Base-by-base conservation (phyloP, 2,329 filamentous ascomycete genomes). In the Ophiocordyceps robertsii region DNA sequence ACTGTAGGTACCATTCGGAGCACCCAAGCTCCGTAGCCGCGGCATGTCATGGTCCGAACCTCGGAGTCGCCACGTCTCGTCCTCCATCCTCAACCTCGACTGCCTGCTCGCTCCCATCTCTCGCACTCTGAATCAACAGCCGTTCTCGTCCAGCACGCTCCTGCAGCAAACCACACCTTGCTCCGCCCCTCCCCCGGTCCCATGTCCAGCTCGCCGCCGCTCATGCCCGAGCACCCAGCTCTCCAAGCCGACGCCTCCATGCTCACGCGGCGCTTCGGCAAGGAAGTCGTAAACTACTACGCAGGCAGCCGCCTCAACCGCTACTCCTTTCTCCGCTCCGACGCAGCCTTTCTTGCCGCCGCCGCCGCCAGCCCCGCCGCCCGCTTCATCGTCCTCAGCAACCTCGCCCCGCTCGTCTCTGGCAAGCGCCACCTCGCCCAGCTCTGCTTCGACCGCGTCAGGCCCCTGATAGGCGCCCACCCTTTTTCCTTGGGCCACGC, bases 261-360 rank as follows among this genome's bases (percentile, higher is more conserved):
- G 78, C 69, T 92, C 54, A 77, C 79, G 52, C 70, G 76, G 45
- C 85, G 81, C 57, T 90, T 88, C 63, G 85, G 85, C 61, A 80
- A 75, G 51, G 85, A 90, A 63, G 70, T 85, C 47, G 74, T 81
- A 57, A 92, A 90, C 64, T 92, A 92, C 73, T 92, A 89, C 63
- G 78, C 83, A 40, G 82, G 84, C 51, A 82, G 76, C 43, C 82
- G 80, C 7, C 63, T 90, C 44, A 90, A 92, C 66, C 79, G 85
- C 38, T 73, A 89, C 38, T 85, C 82, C 14, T 92, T 90, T 62
- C 69, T 92, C 24, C 80, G 85, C 38, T 64, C 69, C 37, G 81
- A 90, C 60, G 68, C 80, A 50, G 58, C 59, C n/a, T 92, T 90
- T 57, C 72, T 92, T 41, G 71, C 71, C 29, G 64, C 69, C 24